Conservation (phyloP, 352 stramenopile genomes). For the Globisporangium echinulatum region DNA sequence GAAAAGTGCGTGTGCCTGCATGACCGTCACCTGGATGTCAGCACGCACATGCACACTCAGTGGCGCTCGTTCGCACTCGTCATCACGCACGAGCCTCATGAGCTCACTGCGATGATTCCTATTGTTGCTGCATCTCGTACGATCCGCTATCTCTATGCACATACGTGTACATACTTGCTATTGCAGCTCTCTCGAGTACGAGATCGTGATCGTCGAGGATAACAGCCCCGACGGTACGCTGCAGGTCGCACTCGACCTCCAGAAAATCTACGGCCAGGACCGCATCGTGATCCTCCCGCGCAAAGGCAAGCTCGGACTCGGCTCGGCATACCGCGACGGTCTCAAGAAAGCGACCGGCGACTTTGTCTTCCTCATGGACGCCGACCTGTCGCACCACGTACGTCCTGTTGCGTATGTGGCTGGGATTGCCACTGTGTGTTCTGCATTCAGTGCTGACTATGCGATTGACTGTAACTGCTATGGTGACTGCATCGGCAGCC, state of each 20-base stretch:
- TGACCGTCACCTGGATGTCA: too few species aligned
- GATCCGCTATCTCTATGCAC: background rate
- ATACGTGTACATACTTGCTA: background rate
- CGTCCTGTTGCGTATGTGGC: background rate
- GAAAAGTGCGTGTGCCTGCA: slow-evolving; percentile 54
- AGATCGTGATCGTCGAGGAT: slow-evolving; percentile 98
- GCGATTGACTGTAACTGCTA: background rate
- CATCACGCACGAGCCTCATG: too few species aligned
- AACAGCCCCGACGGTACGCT: slow-evolving; percentile 96
- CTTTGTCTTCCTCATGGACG: slow-evolving; percentile 98
- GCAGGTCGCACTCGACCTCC: slow-evolving; percentile 88
- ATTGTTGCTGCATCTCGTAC: too few species aligned
- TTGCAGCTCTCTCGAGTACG: slow-evolving; percentile 83
- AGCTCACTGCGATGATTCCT: too few species aligned
- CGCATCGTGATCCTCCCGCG: slow-evolving; percentile 92
- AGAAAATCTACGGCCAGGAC: slow-evolving; percentile 89
- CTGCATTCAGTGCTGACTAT: background rate
- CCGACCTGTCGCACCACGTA: slow-evolving; percentile 97
- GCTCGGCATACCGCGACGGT: slow-evolving; percentile 95
- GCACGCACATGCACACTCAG: too few species aligned
- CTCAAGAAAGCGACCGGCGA: slow-evolving; percentile 90
- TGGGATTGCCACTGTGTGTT: too few species aligned
- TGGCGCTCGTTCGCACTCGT: too few species aligned
- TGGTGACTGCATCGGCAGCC: slow-evolving; percentile 41
- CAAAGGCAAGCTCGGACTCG: slow-evolving; percentile 94